These are phyloP conservation scores for Tuber borchii DNA, from an alignment of 495 filamentous ascomycete species.

Conservation along the genomic window DNA sequence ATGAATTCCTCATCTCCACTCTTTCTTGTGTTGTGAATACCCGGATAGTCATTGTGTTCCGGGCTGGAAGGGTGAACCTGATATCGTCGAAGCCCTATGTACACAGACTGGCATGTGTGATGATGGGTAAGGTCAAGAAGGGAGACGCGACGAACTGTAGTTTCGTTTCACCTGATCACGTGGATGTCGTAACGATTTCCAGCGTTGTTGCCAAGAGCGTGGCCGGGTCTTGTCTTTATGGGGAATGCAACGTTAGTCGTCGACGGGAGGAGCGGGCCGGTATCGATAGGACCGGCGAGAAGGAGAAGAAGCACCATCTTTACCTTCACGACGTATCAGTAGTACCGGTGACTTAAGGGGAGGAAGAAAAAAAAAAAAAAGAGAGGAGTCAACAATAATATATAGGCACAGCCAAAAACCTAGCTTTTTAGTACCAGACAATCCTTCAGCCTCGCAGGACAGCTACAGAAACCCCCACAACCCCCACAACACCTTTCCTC, in stretches of 20 bases:
- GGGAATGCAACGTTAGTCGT: background rate
- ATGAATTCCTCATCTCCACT: background rate
- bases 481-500: background rate
- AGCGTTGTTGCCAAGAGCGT: background rate
- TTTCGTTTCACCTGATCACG: slow-evolving; percentile 4
- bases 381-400: slow-evolving; percentile 1
- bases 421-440: background rate
- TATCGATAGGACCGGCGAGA: background rate
- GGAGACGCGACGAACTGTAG: background rate
- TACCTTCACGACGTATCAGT: slow-evolving; percentile 1
- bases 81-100: background rate
- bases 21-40: background rate
- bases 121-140: background rate
- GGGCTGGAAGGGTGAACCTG: background rate
- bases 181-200: background rate
- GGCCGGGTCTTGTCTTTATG: background rate
- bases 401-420: background rate
- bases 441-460: background rate
- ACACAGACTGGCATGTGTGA: background rate
- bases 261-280: background rate
- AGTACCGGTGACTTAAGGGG: background rate
- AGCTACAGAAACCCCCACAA: background rate
- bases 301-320: background rate
- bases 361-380: background rate
- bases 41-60: background rate